Percentiles rank a stretch among this genome's conserved stretches.
These are phyloP conservation scores for Fusarium stilboides DNA, from an alignment of 2,329 filamentous ascomycete species.

Conservation along the genomic window DNA sequence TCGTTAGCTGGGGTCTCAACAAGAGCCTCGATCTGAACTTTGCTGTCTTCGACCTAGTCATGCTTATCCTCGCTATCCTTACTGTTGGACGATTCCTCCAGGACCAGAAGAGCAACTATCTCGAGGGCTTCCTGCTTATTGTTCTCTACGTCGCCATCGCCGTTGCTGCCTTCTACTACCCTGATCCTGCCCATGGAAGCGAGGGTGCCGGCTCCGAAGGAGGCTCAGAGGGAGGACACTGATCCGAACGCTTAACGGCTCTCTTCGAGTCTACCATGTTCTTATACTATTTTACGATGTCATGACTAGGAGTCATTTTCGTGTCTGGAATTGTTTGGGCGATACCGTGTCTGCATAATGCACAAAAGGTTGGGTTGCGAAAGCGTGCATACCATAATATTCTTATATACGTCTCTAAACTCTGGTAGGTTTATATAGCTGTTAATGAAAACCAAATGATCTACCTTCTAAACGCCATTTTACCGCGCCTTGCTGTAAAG, in stretches of 20 bases:
- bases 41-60: slow-evolving; percentile 86
- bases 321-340: slow-evolving; percentile 9
- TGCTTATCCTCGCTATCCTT: slow-evolving; percentile 86
- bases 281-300: slow-evolving; percentile 20
- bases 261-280: background rate
- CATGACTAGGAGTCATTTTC: slow-evolving; percentile 16
- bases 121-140: slow-evolving; percentile 87
- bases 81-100: slow-evolving; percentile 90
- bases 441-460: slow-evolving; percentile 7
- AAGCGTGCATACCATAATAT: slow-evolving; percentile 11
- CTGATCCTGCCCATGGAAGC: slow-evolving; percentile 55
- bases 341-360: background rate
- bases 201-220: slow-evolving; percentile 9
- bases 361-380: background rate
- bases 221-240: slow-evolving; percentile 32
- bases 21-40: slow-evolving; percentile 85
- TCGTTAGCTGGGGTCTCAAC: slow-evolving; percentile 85
- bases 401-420: background rate
- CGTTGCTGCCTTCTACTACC: slow-evolving; percentile 71
- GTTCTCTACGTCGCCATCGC: slow-evolving; percentile 75
- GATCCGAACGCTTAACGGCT: background rate
- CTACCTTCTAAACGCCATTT: slow-evolving; percentile 6
- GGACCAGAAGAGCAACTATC: slow-evolving; percentile 91
- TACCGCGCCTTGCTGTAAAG: background rate
- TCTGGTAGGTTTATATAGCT: background rate